Evolutionary conservation across 2,329 filamentous ascomycete genomes (phyloP).

Genomic region (Aspergillus puulaauensis): DNA sequence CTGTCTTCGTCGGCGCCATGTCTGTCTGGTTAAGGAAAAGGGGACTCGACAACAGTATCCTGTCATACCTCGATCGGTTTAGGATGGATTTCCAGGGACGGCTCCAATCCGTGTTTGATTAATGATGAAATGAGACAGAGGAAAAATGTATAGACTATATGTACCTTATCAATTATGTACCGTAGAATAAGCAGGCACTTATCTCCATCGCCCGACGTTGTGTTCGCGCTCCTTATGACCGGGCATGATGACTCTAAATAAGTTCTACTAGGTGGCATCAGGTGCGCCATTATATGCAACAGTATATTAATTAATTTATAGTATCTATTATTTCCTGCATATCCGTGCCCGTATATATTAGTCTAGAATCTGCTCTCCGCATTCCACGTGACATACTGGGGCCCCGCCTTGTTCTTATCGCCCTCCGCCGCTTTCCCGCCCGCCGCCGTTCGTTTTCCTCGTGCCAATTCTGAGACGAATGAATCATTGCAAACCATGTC

Average conservation of each 20-base stretch:
- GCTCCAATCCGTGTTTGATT: slow-evolving; percentile 1
- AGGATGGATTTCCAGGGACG: slow-evolving; percentile 23
- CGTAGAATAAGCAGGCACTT: background rate
- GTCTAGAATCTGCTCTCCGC: slow-evolving; percentile 13
- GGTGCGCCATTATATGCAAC: background rate
- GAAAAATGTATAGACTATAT: background rate
- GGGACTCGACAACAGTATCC: slow-evolving; percentile 36
- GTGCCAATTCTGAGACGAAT: background rate
- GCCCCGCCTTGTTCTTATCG: slow-evolving; percentile 6
- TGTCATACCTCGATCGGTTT: slow-evolving; percentile 32
- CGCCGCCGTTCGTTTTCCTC: background rate
- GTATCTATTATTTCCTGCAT: background rate
- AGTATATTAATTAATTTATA: background rate
- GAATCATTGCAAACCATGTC: slow-evolving; percentile 8
- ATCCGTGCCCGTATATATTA: background rate
- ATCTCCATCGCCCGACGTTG: background rate
- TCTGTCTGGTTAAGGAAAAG: slow-evolving; percentile 65
- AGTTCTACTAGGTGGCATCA: background rate
- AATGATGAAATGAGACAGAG: background rate
- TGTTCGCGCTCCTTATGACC: background rate
- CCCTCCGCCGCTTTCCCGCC: background rate
- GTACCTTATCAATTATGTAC: background rate
- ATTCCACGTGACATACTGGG: background rate
- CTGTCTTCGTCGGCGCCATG: slow-evolving; percentile 65
- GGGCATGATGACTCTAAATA: background rate